phyloP scores from a whole-genome alignment of 345 rosid species.

The Xanthoceras sorbifolium region DNA sequence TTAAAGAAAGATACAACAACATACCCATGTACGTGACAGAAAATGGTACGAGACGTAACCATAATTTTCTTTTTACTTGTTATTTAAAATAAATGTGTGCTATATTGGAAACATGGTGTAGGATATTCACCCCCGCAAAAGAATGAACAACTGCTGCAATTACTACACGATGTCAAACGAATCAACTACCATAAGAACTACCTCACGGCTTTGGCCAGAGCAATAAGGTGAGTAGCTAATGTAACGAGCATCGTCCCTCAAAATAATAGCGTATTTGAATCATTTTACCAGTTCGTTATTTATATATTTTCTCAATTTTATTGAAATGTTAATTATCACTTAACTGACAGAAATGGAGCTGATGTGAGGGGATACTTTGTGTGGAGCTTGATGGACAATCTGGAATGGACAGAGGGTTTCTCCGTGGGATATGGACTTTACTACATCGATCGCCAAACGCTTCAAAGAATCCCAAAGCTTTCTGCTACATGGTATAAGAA shows the following conservation, averaged over 20 bases:
- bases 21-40: slow-evolving; percentile 48
- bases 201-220: slow-evolving; percentile 38
- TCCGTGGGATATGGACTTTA: slow-evolving; percentile 28
- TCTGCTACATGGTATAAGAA: slow-evolving; percentile 42
- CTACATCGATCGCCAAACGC: slow-evolving; percentile 32
- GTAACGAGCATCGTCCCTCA: no score
- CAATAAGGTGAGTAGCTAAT: slow-evolving; percentile 32
- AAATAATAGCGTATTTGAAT: no score
- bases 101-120: slow-evolving; percentile 1
- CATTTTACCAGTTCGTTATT: no score
- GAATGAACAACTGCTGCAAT: neutral
- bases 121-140: slow-evolving; percentile 35
- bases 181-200: slow-evolving; percentile 38
- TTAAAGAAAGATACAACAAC: slow-evolving; percentile 44
- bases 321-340: neutral
- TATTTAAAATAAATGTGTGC: neutral
- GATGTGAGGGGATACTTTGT: slow-evolving; percentile 46
- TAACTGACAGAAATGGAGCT: slow-evolving; percentile 39
- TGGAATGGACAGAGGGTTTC: slow-evolving; percentile 43
- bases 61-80: neutral
- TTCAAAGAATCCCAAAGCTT: slow-evolving; percentile 38
- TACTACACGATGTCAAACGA: slow-evolving; percentile 33
- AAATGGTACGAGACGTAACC: slow-evolving; percentile 32
- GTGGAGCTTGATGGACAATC: slow-evolving; percentile 48
- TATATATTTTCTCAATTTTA: neutral